A percentile compares a stretch with the other conserved stretches of the same genome.
Evolutionary conservation across 2,329 filamentous ascomycete species (phyloP).

Genomic region (Ascosphaera pollenicola): DNA sequence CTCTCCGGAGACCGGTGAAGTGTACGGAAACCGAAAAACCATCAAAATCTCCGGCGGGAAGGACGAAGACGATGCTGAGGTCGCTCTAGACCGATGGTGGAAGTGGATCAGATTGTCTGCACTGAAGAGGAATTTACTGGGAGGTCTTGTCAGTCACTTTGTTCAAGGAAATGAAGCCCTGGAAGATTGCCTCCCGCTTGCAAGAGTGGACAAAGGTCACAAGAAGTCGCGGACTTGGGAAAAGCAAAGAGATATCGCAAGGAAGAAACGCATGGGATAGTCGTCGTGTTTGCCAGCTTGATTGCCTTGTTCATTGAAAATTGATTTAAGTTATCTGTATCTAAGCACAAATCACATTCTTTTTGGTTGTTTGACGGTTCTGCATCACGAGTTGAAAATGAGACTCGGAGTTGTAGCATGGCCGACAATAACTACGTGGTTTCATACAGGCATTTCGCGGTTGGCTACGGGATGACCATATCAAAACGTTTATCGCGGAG

Average conservation of each 20-base stretch:
- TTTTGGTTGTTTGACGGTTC: too few species aligned
- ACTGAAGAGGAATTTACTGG: conserved; percentile 36
- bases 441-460: too few species aligned
- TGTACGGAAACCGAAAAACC: conserved; percentile 39
- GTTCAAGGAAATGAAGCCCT: conserved; percentile 36
- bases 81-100: conserved; percentile 53
- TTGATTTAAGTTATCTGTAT: not conserved
- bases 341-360: too few species aligned
- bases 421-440: too few species aligned
- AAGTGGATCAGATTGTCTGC: conserved; percentile 42
- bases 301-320: not conserved
- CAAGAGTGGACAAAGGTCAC: conserved; percentile 1
- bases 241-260: not conserved
- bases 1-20: conserved; percentile 34
- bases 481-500: conserved; percentile 1
- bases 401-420: too few species aligned
- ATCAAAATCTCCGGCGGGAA: conserved; percentile 27
- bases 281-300: not conserved
- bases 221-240: conserved; percentile 1
- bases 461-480: not conserved
- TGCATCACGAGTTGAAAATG: too few species aligned
- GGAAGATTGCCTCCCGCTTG: conserved; percentile 32
- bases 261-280: not conserved
- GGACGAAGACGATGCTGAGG: conserved; percentile 29
- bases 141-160: conserved; percentile 41